phyloP scores from a whole-genome alignment of 805 yeast genomes.

The Starmerella kuoi region DNA sequence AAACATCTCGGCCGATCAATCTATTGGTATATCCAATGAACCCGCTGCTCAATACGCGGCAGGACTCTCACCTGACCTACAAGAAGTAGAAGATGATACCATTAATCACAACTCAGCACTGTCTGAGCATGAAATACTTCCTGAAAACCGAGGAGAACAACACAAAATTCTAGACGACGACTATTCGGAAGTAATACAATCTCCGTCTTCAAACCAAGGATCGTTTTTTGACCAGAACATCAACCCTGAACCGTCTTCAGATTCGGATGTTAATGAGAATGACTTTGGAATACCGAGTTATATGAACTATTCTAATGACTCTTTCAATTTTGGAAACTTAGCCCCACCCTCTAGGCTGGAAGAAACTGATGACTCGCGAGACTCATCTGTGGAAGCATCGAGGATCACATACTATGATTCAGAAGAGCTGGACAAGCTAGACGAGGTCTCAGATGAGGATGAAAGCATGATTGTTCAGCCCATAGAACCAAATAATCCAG shows the following conservation, averaged over 20 bases:
- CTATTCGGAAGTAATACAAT: too few relatives aligned
- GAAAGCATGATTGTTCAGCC: too few relatives aligned
- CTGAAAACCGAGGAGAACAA: too few relatives aligned
- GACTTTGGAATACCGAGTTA: neutral
- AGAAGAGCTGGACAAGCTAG: neutral
- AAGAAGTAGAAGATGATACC: too few relatives aligned
- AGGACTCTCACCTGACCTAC: conserved; percentile 12
- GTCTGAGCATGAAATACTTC: too few relatives aligned
- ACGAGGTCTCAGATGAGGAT: neutral
- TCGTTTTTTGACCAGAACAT: neutral
- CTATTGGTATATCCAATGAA: conserved; percentile 11
- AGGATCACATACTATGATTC: conserved; percentile 1
- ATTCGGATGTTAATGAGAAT: neutral
- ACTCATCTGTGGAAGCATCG: neutral
- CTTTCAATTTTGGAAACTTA: neutral
- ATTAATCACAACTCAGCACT: too few relatives aligned
- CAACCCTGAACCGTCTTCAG: neutral
- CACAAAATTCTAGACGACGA: too few relatives aligned
- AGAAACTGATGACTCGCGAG: neutral
- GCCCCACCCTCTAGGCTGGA: neutral
- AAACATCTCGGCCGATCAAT: neutral
- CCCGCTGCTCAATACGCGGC: conserved; percentile 15
- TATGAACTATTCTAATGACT: neutral
- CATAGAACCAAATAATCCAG: too few relatives aligned
- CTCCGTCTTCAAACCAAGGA: neutral